A percentile compares a stretch with the other conserved stretches of the same genome.
Conservation (phyloP, 805 yeast genomes). For the Saccharomycopsis capsularis region DNA sequence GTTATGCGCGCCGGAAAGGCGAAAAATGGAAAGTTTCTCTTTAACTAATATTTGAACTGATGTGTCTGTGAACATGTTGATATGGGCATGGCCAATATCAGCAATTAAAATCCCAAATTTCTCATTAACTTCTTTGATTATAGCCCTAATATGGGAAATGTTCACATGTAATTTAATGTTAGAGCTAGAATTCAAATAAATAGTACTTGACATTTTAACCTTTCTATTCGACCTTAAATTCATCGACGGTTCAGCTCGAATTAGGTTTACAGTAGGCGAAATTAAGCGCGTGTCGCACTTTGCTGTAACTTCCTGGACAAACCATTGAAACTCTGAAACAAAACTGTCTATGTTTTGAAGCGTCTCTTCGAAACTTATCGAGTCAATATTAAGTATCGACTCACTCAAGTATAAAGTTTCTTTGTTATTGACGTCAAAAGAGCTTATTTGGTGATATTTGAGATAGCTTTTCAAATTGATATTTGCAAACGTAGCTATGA, state of each 20-base stretch:
- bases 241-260: not conserved
- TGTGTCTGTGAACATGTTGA: slow-evolving; percentile 12
- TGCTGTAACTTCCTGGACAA: not conserved
- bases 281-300: not conserved
- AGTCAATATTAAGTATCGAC: not conserved
- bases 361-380: not conserved
- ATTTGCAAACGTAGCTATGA: not conserved
- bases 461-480: not conserved
- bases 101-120: slow-evolving; percentile 15
- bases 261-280: too few species aligned
- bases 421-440: slow-evolving; percentile 10
- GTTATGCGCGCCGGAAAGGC: slow-evolving; percentile 2
- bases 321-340: not conserved
- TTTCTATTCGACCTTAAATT: slow-evolving; percentile 1
- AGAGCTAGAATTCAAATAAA: not conserved
- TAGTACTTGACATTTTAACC: slow-evolving; percentile 13
- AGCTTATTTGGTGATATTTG: slow-evolving; percentile 4
- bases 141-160: not conserved
- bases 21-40: slow-evolving; percentile 19
- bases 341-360: not conserved
- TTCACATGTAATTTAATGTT: slow-evolving; percentile 10
- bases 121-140: not conserved
- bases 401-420: slow-evolving; percentile 9
- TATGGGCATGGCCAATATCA: not conserved
- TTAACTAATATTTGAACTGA: slow-evolving; percentile 12